Evolutionary conservation across 2,329 filamentous ascomycete species (phyloP).

Genomic region (Fusarium algeriense): DNA sequence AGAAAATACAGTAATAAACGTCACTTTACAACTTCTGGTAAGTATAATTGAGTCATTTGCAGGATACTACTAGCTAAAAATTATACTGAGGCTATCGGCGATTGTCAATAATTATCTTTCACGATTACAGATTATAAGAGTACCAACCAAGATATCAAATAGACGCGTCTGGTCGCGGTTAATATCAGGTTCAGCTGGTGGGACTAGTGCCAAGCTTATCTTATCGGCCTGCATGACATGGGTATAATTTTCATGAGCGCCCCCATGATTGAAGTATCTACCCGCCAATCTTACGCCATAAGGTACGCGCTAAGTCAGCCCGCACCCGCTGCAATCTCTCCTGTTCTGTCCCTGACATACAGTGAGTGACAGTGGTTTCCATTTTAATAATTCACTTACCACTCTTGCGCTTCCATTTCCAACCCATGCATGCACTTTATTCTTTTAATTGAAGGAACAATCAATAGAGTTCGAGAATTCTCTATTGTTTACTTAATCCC

Average conservation of each 20-base stretch:
- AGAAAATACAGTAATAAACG: neutral
- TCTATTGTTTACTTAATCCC: neutral
- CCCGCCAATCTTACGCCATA: conserved; percentile 18
- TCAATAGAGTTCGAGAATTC: neutral
- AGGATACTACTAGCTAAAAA: neutral
- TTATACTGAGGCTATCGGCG: neutral
- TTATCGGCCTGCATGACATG: conserved; percentile 39
- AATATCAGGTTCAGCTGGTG: neutral
- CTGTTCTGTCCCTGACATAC: conserved; percentile 18
- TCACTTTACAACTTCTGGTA: neutral
- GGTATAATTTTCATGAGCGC: conserved; percentile 22
- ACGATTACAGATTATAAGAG: neutral
- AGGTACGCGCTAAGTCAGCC: conserved; percentile 25
- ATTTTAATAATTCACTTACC: neutral
- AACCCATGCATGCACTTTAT: conserved; percentile 14
- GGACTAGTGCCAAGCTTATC: conserved; percentile 20
- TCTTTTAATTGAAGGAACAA: conserved; percentile 11
- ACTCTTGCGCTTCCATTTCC: conserved; percentile 32
- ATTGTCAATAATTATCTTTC: neutral
- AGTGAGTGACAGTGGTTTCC: conserved; percentile 26
- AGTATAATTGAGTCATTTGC: no score
- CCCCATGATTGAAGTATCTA: conserved; percentile 14
- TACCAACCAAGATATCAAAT: neutral
- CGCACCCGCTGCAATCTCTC: conserved; percentile 36
- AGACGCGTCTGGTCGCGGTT: neutral